Evolutionary conservation across 108 stramenopile genomes (phyloP), one percentile per base, ranked within the genome.

Genomic region (Skeletonema menzelii): DNA sequence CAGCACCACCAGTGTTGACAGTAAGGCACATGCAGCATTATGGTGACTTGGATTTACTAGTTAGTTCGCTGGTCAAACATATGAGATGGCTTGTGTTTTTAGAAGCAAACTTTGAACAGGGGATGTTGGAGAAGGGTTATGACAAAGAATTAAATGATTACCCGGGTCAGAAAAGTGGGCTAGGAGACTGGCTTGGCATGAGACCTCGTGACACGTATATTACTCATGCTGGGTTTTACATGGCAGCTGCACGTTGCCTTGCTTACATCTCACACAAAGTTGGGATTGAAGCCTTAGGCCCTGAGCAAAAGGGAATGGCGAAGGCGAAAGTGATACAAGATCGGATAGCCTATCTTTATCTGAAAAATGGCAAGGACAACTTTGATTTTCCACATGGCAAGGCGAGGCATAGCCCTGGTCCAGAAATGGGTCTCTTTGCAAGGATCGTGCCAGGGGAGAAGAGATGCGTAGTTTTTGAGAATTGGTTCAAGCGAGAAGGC

Each of bases 181-280:
- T 85, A 27, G 84, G 84, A 27, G 84, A 85, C 40, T 85, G 84
- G 84, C 35, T 59, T 82, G 44, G 80, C 84, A 4, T 19, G 14
- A 62, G 76, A 26, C 35, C 35, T 8, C 35, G 35, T 37, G 76
- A 77, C 26, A 77, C 76, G 5, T 77, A 32, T 27, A 30, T 77
- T 8, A 77, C 76, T 28, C 76, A 77, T 44, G 66, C 76, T 27
- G 76, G 57, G 22, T 77, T 77, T 32, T 69, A 56, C 63, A 77
- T 77, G 76, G 76, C 76, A 2, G 37, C 76, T 11, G 63, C 63
- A 4, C 49, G 76, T 15, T 77, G 69, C 61, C 56, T 77, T 17
- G 76, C 76, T 11, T 77, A 77, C 38, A 70, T 77, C 4, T 69
- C 76, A 1, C 56, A 59, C 11, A 55, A 64, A 14, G 40, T 77